A percentile compares a stretch with the other conserved stretches of the same genome.
phyloP scores from a whole-genome alignment of 768 basidiomycete species.

The Lentinula sp. region DNA sequence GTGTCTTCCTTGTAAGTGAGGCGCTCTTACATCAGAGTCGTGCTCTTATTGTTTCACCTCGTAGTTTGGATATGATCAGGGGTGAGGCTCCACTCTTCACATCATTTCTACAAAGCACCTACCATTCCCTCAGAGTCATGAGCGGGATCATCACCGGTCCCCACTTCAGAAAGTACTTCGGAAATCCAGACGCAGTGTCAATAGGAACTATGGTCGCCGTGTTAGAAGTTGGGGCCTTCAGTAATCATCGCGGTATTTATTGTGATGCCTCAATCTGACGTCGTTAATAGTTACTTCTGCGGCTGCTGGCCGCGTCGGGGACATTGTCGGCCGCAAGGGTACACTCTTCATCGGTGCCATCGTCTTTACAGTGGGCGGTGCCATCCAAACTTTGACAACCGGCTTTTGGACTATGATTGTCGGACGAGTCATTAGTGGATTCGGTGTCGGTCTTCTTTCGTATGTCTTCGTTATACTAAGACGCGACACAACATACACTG shows the following conservation, averaged over 20 bases:
- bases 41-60: slow-evolving; percentile 8
- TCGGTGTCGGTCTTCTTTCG: slow-evolving; percentile 75
- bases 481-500: neutral
- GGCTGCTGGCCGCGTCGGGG: slow-evolving; percentile 84
- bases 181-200: slow-evolving; percentile 65
- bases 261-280: neutral
- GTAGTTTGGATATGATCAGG: slow-evolving; percentile 85
- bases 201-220: slow-evolving; percentile 97
- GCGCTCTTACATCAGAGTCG: neutral
- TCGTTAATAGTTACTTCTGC: slow-evolving; percentile 69
- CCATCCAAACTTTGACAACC: slow-evolving; percentile 74
- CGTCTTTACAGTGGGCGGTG: slow-evolving; percentile 83
- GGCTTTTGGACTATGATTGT: slow-evolving; percentile 77
- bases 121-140: slow-evolving; percentile 57
- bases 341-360: slow-evolving; percentile 80
- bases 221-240: slow-evolving; percentile 86
- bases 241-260: slow-evolving; percentile 33
- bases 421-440: slow-evolving; percentile 66
- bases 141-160: slow-evolving; percentile 88
- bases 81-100: slow-evolving; percentile 33
- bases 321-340: slow-evolving; percentile 77
- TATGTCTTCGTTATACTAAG: slow-evolving; percentile 26
- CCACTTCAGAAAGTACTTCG: slow-evolving; percentile 77
- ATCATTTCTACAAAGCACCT: slow-evolving; percentile 2
- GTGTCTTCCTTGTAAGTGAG: slow-evolving; percentile 72